Base-by-base conservation (phyloP, 2,329 filamentous ascomycete genomes). In the Claviceps monticola region DNA sequence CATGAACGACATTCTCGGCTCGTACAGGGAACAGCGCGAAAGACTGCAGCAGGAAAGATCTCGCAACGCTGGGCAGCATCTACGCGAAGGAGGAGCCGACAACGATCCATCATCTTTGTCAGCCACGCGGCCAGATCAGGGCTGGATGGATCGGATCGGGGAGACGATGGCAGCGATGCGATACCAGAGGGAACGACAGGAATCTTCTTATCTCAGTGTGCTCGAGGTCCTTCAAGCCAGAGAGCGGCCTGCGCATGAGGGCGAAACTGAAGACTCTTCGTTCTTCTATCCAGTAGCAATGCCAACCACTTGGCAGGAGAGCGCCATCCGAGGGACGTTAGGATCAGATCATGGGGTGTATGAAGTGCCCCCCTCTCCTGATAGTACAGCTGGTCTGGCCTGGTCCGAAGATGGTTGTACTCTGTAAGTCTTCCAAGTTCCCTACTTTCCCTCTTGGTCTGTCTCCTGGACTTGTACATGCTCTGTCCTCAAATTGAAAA, bases 401-500 rank as follows among this genome's bases (percentile, higher is more conserved):
- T 84, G 80, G 80, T 81, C 78, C 56, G 73, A 77, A 38, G 76
- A 83, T 59, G 80, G 80, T 2, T 71, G 71, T 46, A 72, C 68
- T 21, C 59, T 84, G 80, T 83, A 65, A 74, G 80, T 69, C 44
- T 37, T 46, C 17, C 17, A 8, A 14, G n/a, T 17, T 34, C 8
- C 3, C 8, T 29, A 13, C 5, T 19, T 46, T 34, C 17, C 17
- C 17, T 21, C 9, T 21, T 7, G 8, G 4, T 9, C 3, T 21
- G n/a, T 21, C 23, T 34, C 29, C 29, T 11, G 26, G 26, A 29
- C 3, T 9, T 29, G 29, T 29, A 34, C 29, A 34, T 34, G 9
- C 9, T 34, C 29, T 34, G 29, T 34, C 5, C 51, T 34, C n/a
- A 6, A 26, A 7, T 21, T 5, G 6, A 7, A 43, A 21, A 21